A percentile compares a stretch with the other conserved stretches of the same genome.
These are phyloP conservation scores for Lachancea fermentati DNA, from an alignment of 805 yeast genomes.

Conservation along the genomic window DNA sequence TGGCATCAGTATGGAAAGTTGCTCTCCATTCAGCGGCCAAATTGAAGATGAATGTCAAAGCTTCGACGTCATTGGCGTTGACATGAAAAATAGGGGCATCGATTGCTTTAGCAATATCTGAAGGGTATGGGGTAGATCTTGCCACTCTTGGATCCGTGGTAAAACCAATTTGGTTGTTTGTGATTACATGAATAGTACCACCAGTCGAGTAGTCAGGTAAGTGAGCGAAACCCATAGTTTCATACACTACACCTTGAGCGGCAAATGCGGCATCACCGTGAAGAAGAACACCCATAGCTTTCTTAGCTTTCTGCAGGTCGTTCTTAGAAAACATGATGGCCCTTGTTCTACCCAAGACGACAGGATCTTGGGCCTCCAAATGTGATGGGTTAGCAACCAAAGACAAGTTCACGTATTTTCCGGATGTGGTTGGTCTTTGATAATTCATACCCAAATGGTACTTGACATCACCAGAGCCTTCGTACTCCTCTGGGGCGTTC, in stretches of 20 bases:
- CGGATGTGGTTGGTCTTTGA: constrained; percentile 97
- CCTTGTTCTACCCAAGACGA: constrained; percentile 95
- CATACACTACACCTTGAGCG: constrained; percentile 98
- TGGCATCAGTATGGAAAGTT: constrained; percentile 92
- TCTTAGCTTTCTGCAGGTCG: constrained; percentile 75
- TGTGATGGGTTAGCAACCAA: constrained; percentile 99
- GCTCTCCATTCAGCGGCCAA: constrained; percentile 99
- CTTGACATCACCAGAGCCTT: constrained; percentile 98
- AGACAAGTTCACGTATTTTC: constrained; percentile 91
- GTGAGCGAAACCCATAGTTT: constrained; percentile 90
- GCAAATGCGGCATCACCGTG: constrained; percentile 99
- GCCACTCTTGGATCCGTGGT: constrained; percentile 98
- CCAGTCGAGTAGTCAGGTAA: constrained; percentile 96
- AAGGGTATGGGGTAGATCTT: constrained; percentile 96
- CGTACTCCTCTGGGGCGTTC: constrained; percentile 63
- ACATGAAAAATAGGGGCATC: constrained; percentile 99
- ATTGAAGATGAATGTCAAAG: constrained; percentile 83
- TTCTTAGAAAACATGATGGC: constrained; percentile 89
- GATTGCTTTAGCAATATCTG: constrained; percentile 93
- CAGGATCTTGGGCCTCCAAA: constrained; percentile 98
- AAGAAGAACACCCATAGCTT: constrained; percentile 86
- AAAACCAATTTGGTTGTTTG: constrained; percentile 98
- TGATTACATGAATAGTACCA: constrained; percentile 94
- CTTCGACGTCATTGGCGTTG: constrained; percentile 96
- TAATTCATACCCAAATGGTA: constrained; percentile 99